A percentile compares a stretch with the other conserved stretches of the same genome.
These are phyloP conservation scores for Penicillium sp. DNA, from an alignment of 2,329 filamentous ascomycete genomes.

Conservation along the genomic window DNA sequence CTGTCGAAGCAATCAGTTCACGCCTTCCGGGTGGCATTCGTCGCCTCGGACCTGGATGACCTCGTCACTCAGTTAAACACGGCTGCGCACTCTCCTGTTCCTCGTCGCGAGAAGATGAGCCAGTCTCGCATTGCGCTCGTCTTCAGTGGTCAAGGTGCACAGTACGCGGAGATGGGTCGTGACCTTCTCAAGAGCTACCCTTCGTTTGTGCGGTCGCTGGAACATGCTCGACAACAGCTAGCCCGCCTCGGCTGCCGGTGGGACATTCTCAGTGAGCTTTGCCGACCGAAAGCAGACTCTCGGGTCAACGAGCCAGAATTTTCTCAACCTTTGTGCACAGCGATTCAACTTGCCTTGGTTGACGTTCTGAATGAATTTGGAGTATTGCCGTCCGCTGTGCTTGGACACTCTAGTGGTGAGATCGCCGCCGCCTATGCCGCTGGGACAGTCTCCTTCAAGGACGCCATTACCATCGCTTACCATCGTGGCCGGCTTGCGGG, in stretches of 20 bases:
- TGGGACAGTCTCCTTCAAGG: constrained; percentile 11
- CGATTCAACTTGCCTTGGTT: constrained; percentile 11
- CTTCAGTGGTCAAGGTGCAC: constrained; percentile 15
- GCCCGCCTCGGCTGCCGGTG: constrained; percentile 10
- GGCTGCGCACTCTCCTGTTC: constrained; percentile 3
- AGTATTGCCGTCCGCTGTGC: constrained; percentile 8
- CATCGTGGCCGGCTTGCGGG: constrained; percentile 12
- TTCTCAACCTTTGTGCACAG: constrained; percentile 14
- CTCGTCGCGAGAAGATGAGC: constrained; percentile 5
- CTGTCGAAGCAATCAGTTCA: constrained; percentile 12
- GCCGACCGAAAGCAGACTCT: constrained; percentile 9
- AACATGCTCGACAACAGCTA: constrained; percentile 10
- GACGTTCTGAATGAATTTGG: constrained; percentile 14
- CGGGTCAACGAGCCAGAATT: constrained; percentile 15
- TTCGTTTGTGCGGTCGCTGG: constrained; percentile 9
- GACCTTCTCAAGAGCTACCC: constrained; percentile 16
- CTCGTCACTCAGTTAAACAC: constrained; percentile 6
- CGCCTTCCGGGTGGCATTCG: constrained; percentile 9
- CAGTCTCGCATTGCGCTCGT: constrained; percentile 14
- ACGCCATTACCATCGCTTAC: constrained; percentile 14
- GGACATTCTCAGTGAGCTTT: constrained; percentile 16
- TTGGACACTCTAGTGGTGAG: constrained; percentile 16
- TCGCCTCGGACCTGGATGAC: constrained; percentile 7
- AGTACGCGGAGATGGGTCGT: constrained; percentile 17
- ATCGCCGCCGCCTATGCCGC: constrained; percentile 13